These are phyloP conservation scores for Aspergillus amoenus DNA, from an alignment of 2,329 filamentous ascomycete genomes.

Conservation along the genomic window DNA sequence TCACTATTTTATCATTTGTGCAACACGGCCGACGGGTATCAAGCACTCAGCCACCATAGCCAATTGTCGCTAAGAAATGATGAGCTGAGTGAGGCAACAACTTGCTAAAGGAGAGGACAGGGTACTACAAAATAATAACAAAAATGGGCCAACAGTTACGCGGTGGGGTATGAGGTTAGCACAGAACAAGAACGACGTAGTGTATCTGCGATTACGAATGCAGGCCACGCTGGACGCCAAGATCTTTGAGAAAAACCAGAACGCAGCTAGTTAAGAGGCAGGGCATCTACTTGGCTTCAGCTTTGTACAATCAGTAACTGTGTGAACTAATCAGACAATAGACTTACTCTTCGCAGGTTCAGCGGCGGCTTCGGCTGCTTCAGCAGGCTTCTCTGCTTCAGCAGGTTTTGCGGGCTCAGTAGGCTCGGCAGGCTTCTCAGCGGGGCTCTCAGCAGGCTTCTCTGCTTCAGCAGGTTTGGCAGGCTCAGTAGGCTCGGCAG, in stretches of 20 bases:
- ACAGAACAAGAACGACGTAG: constrained; percentile 1
- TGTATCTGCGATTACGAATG: neutral
- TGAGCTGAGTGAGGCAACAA: constrained; percentile 3
- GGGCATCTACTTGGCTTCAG: constrained; percentile 14
- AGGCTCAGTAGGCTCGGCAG: constrained; percentile 4
- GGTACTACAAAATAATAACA: constrained; percentile 17
- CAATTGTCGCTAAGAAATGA: constrained; percentile 2
- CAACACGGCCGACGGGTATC: neutral
- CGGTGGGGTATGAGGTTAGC: constrained; percentile 14
- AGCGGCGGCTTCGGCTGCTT: neutral
- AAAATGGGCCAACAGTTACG: constrained; percentile 13
- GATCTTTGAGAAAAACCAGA: neutral
- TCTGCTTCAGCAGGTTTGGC: constrained; percentile 12
- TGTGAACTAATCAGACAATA: constrained; percentile 8
- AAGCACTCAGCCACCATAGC: neutral
- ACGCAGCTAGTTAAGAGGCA: constrained; percentile 3
- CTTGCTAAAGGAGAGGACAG: constrained; percentile 13
- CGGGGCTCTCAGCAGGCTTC: neutral
- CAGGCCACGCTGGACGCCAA: neutral
- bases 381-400: constrained; percentile 2
- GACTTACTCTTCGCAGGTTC: constrained; percentile 7
- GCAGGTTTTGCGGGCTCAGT: constrained; percentile 12
- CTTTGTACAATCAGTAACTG: constrained; percentile 9
- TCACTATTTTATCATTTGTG: constrained; percentile 4
- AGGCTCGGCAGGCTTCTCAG: no score